A percentile compares a stretch with the other conserved stretches of the same genome.
Conservation (phyloP, 352 stramenopile species). For the Pythium aristosporum region DNA sequence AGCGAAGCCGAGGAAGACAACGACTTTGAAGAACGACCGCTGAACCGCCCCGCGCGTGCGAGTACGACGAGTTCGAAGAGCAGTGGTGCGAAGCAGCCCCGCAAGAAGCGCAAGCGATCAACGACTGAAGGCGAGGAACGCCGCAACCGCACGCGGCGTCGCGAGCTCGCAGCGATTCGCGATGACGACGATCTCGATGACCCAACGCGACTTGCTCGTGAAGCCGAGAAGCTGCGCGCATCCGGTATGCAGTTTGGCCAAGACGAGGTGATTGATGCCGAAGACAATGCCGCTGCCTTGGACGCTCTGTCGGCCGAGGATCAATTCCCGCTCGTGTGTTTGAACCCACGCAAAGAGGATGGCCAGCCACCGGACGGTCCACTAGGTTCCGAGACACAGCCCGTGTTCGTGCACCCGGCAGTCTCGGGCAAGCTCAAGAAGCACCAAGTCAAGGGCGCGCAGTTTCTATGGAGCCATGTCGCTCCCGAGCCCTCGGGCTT, state of each 20-base stretch:
- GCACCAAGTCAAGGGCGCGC: constrained; percentile 73
- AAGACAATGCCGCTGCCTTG: constrained; percentile 10
- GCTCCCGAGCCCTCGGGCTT: constrained; percentile 70
- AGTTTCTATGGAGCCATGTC: constrained; percentile 86
- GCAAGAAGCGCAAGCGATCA: constrained; percentile 15
- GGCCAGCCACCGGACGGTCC: constrained; percentile 40
- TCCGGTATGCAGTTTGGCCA: constrained; percentile 23
- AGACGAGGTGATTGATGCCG: constrained; percentile 18
- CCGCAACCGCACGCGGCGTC: constrained; percentile 40
- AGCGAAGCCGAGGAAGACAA: constrained; percentile 23
- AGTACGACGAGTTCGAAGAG: neutral
- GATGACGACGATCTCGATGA: constrained; percentile 70
- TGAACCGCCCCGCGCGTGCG: constrained; percentile 12
- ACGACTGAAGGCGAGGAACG: constrained; percentile 8
- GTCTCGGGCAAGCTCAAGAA: constrained; percentile 73
- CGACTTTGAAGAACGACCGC: constrained; percentile 6
- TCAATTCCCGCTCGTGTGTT: constrained; percentile 43
- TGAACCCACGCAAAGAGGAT: constrained; percentile 50
- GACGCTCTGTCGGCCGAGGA: constrained; percentile 15
- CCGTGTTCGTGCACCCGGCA: constrained; percentile 64
- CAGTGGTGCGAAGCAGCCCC: constrained; percentile 4
- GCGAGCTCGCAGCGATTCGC: constrained; percentile 63
- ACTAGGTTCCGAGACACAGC: constrained; percentile 45
- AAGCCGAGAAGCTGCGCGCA: constrained; percentile 60
- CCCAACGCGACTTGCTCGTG: constrained; percentile 53